These are phyloP conservation scores for Dipteronia dyeriana DNA, from an alignment of 345 rosid species.

Conservation along the genomic window DNA sequence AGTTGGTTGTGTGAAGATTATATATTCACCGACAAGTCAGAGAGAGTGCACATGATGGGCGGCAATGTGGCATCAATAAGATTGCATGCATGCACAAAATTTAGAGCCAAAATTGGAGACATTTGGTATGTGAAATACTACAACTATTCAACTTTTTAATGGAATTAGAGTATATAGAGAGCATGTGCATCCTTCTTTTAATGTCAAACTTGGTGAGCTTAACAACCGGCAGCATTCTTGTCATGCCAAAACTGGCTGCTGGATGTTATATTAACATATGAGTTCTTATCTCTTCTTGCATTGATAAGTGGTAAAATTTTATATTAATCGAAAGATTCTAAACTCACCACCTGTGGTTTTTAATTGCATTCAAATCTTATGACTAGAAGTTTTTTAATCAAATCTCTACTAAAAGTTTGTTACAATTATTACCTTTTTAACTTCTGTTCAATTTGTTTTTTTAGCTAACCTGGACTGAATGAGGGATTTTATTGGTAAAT, in stretches of 20 bases:
- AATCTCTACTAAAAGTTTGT: too few relatives aligned
- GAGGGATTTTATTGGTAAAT: too few relatives aligned
- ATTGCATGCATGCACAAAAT: background rate
- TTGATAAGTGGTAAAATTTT: too few relatives aligned
- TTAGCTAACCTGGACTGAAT: too few relatives aligned
- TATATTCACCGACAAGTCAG: conserved; percentile 3
- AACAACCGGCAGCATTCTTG: background rate
- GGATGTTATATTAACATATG: background rate
- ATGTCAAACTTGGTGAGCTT: background rate
- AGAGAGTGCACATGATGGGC: conserved; percentile 16
- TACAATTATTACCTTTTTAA: too few relatives aligned
- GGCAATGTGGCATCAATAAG: background rate
- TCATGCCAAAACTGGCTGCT: background rate
- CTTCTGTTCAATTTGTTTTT: too few relatives aligned
- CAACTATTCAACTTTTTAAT: background rate
- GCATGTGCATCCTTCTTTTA: background rate
- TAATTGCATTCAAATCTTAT: too few relatives aligned
- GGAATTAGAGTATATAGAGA: background rate
- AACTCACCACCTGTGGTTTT: too few relatives aligned
- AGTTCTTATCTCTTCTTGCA: too few relatives aligned
- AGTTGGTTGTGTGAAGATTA: background rate
- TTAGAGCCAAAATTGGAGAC: background rate
- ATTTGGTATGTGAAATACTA: background rate
- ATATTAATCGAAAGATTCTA: too few relatives aligned
- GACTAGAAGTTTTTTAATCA: too few relatives aligned